A percentile compares a stretch with the other conserved stretches of the same genome.
Conservation (phyloP, 371 early-diverging fungal species). For the Apophysomyces elegans region DNA sequence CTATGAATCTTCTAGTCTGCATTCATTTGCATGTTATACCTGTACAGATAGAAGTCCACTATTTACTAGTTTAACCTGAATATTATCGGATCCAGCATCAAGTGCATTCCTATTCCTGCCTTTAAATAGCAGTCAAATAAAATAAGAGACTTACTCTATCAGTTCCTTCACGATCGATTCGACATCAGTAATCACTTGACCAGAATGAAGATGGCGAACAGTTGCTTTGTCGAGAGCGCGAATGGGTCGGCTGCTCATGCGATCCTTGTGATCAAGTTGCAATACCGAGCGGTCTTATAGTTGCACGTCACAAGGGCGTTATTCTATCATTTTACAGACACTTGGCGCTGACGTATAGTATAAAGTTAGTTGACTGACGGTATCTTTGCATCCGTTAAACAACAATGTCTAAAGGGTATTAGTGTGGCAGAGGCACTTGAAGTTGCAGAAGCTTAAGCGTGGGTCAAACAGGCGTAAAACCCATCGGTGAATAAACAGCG, state of each 20-base stretch:
- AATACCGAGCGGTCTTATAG: not conserved
- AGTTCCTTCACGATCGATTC: constrained; percentile 29
- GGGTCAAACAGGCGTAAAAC: no score
- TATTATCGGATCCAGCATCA: constrained; percentile 45
- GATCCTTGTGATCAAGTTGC: not conserved
- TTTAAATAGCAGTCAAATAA: not conserved
- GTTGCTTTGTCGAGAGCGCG: constrained; percentile 21
- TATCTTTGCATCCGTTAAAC: no score
- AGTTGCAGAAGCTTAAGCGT: no score
- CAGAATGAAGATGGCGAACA: constrained; percentile 21
- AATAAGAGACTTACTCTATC: constrained; percentile 21
- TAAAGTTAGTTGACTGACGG: no score
- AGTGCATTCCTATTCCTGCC: constrained; percentile 44
- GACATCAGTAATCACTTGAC: constrained; percentile 28
- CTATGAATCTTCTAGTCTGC: not conserved
- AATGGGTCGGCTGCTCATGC: constrained; percentile 21
- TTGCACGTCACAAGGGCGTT: not conserved
- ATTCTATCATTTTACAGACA: no score
- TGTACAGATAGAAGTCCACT: constrained; percentile 41
- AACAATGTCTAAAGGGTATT: no score
- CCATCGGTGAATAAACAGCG: no score
- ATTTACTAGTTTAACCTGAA: constrained; percentile 42
- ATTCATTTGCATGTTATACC: constrained; percentile 16
- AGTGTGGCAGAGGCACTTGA: no score
- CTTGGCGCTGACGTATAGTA: no score